Percentiles rank a stretch among this genome's conserved stretches.
Evolutionary conservation across 108 stramenopile genomes (phyloP).

Genomic region (Fragilariopsis cylindrus): DNA sequence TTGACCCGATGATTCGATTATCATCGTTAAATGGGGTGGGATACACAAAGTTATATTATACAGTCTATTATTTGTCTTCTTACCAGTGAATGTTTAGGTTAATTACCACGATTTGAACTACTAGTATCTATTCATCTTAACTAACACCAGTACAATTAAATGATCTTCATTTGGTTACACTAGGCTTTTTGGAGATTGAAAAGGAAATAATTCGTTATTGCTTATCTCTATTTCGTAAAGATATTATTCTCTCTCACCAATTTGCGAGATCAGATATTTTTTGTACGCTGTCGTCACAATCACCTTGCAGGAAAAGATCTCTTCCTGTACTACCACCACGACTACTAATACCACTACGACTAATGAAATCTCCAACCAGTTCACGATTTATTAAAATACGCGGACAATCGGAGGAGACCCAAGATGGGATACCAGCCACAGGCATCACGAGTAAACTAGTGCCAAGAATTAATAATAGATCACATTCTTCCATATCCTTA

Average conservation of each 20-base stretch:
- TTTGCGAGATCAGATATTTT: constrained; percentile 51
- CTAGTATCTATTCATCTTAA: no score
- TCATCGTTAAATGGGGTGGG: no score
- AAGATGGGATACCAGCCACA: constrained; percentile 70
- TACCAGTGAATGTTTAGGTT: no score
- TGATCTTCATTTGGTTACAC: no score
- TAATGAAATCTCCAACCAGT: constrained; percentile 47
- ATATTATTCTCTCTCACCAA: constrained; percentile 62
- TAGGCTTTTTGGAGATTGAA: no score
- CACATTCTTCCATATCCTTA: constrained; percentile 49
- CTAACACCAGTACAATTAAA: no score
- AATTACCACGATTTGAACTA: no score
- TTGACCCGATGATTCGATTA: no score
- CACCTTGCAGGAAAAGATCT: constrained; percentile 74
- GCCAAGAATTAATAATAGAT: constrained; percentile 85
- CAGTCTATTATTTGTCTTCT: no score
- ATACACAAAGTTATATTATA: no score
- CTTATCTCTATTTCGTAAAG: no score
- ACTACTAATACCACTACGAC: neutral
- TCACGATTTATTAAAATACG: constrained; percentile 68
- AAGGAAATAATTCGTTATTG: no score
- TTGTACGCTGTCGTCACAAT: constrained; percentile 76
- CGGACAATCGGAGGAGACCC: constrained; percentile 39
- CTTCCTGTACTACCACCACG: constrained; percentile 8
- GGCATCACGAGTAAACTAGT: constrained; percentile 83